Conservation (phyloP, 768 basidiomycete species). For the Boletus subcaerulescens region DNA sequence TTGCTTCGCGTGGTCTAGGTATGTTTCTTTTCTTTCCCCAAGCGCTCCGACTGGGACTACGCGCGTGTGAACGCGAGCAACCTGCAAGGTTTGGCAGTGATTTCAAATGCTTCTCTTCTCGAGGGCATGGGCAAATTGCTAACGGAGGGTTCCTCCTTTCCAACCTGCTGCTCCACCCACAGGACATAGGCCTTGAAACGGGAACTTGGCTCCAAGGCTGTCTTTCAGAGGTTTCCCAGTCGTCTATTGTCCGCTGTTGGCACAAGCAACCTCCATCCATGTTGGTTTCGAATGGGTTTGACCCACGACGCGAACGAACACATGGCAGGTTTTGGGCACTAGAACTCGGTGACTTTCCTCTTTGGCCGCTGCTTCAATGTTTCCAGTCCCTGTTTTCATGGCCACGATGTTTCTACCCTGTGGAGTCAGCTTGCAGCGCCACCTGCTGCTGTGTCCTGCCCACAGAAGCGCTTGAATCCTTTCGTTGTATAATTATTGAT, state of each 20-base stretch:
- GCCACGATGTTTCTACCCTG: constrained; percentile 23
- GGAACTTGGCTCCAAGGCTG: constrained; percentile 17
- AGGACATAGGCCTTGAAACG: constrained; percentile 23
- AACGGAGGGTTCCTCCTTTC: constrained; percentile 8
- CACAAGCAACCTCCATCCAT: constrained; percentile 18
- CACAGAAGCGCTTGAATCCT: constrained; percentile 32
- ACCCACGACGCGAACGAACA: constrained; percentile 18
- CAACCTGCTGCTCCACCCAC: constrained; percentile 26
- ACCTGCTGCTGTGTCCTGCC: constrained; percentile 27
- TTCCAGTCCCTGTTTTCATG: constrained; percentile 24
- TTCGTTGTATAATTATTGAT: constrained; percentile 31
- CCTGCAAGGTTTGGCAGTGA: constrained; percentile 26
- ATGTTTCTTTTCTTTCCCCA: constrained; percentile 52
- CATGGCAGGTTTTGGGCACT: constrained; percentile 22
- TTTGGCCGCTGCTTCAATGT: constrained; percentile 20
- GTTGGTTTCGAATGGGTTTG: constrained; percentile 23
- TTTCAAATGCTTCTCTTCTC: constrained; percentile 19
- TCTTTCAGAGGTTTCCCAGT: constrained; percentile 19
- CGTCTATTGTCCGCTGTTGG: constrained; percentile 22
- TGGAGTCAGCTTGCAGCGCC: constrained; percentile 13
- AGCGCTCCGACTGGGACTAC: constrained; percentile 32
- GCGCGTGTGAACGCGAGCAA: constrained; percentile 33
- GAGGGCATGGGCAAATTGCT: constrained; percentile 25
- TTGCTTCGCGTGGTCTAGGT: constrained; percentile 99
- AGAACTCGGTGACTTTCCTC: constrained; percentile 25